Base-by-base conservation (phyloP, 805 yeast species). In the Scheffersomyces spartinae region DNA sequence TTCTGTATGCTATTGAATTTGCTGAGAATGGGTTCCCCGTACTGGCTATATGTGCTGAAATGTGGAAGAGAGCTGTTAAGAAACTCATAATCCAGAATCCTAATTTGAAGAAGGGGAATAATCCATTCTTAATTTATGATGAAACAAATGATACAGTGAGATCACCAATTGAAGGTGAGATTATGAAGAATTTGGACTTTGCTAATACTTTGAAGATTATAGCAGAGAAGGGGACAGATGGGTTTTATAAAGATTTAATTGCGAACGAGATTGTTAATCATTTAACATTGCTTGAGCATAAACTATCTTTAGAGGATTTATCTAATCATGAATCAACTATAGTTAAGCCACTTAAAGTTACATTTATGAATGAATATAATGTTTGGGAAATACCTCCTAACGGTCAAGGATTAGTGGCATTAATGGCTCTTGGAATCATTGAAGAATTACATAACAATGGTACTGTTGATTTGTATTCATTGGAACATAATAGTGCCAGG, bases 351-450 rank as follows among this genome's bases (percentile, higher is more conserved):
- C 68, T 80, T 11, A 50, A 52, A 10, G 47, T 68, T 27, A 62
- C 66, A 17, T 61, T 72, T 28, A 53, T 66, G 24, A 79, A 68
- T 7, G 58, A 64, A 25, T 41, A 49, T 24, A 63, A 59, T 15
- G 55, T 81, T 14, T 76, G 86, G 82, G 91, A 81, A 45, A 73
- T 80, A 34, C 91, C 94, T 7, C 94, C 94, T 9, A 80, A 74
- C 47, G 83, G 88, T 4, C 83, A 81, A 27, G 93, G 93, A 6
- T 49, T 81, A 9, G 80, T 81, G 23, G 91, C 86, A 0, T 53
- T 81, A 25, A 52, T 78, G 10, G 74, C 88, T 0, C 48, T 79
- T 25, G 91, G 88, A 0, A 57, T 76, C 22, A 64, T 81, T 34
- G 64, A 62, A 36, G 67, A 68, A 18, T 55, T 81, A 31, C 70